A percentile compares a stretch with the other conserved stretches of the same genome.
phyloP scores from a whole-genome alignment of 495 filamentous ascomycete genomes.

The Lasiosphaeria hispida region DNA sequence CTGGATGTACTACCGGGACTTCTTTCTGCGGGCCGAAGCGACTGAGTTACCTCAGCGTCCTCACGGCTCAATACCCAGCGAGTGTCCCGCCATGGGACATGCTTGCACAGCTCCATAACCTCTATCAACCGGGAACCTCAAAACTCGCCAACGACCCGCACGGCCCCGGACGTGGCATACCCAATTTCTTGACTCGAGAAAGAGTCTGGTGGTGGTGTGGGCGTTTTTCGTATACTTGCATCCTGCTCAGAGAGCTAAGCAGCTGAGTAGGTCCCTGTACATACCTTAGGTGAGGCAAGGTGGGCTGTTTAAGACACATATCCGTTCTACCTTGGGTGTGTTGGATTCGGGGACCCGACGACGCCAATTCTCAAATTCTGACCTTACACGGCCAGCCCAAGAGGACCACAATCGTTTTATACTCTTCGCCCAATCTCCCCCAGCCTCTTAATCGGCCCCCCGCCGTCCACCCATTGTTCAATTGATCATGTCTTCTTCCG shows the following conservation, averaged over 20 bases:
- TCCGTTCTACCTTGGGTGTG: not conserved
- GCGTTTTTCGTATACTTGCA: not conserved
- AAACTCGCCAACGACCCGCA: too few relatives aligned
- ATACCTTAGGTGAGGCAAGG: not conserved
- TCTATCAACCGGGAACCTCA: too few relatives aligned
- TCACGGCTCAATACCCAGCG: not conserved
- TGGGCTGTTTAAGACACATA: conserved; percentile 6
- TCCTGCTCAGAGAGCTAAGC: not conserved
- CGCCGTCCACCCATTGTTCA: conserved; percentile 10
- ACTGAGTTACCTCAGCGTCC: not conserved
- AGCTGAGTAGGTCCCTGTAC: not conserved
- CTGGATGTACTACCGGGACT: not conserved
- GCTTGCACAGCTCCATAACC: too few relatives aligned
- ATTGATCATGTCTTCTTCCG: conserved; percentile 30
- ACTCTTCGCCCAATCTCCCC: not conserved
- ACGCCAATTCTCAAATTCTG: not conserved
- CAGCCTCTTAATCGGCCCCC: not conserved
- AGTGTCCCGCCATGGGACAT: too few relatives aligned
- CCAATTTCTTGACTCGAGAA: too few relatives aligned
- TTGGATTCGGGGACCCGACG: not conserved
- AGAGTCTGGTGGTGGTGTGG: too few relatives aligned
- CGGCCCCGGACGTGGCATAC: too few relatives aligned
- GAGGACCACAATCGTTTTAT: not conserved
- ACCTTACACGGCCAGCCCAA: too few relatives aligned
- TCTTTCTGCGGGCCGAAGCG: conserved; percentile 9